These are phyloP conservation scores for Cercospora beticola DNA, from an alignment of 2,329 filamentous ascomycete species.

Conservation along the genomic window DNA sequence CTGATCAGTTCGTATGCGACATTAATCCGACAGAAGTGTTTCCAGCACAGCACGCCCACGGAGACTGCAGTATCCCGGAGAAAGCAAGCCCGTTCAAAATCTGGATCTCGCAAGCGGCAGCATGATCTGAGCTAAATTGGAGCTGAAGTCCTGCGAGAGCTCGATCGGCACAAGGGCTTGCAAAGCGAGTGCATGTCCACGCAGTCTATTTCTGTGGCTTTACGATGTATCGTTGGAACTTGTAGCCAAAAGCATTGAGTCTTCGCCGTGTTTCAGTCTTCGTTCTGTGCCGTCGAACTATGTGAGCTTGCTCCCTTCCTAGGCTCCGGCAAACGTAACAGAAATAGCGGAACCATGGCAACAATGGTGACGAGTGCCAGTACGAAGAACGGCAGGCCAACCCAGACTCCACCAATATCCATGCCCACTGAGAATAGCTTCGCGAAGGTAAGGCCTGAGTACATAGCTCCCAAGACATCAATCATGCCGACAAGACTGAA, in stretches of 20 bases:
- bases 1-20: conserved; percentile 21
- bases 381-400: background rate
- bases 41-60: conserved; percentile 27
- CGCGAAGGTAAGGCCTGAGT: background rate
- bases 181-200: background rate
- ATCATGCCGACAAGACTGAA: background rate
- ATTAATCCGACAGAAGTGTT: conserved; percentile 25
- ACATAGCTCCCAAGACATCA: background rate
- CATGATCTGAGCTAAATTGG: background rate
- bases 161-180: background rate
- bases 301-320: background rate
- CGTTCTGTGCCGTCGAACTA: background rate
- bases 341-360: background rate
- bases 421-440: background rate
- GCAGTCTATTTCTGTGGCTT: background rate
- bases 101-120: background rate
- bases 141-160: background rate
- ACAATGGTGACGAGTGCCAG: background rate
- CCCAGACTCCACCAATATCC: background rate
- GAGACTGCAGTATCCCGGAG: conserved; percentile 26
- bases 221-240: background rate
- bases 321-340: background rate
- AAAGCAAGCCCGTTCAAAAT: conserved; percentile 16
- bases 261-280: background rate
- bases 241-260: background rate